Percentiles rank a stretch among this genome's conserved stretches.
Conservation (phyloP, 2,329 filamentous ascomycete genomes). For the Trichophaea hybrida region DNA sequence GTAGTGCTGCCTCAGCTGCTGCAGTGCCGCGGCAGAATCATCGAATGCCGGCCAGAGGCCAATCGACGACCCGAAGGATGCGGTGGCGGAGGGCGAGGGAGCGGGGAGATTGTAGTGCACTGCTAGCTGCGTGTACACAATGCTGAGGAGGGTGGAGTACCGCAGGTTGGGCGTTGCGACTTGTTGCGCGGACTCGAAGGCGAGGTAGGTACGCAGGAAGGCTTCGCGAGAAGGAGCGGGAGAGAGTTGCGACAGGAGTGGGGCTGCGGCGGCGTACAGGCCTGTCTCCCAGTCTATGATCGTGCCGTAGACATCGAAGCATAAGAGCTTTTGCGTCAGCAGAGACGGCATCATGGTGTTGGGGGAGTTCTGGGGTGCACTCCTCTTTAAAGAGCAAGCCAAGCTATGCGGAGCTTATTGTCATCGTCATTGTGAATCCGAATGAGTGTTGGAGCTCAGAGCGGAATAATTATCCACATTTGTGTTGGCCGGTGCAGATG, state of each 20-base stretch:
- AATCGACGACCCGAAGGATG: constrained; percentile 40
- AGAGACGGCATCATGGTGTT: not conserved
- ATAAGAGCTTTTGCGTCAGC: constrained; percentile 35
- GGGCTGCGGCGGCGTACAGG: constrained; percentile 41
- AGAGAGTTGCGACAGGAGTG: constrained; percentile 37
- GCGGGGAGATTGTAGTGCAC: constrained; percentile 32
- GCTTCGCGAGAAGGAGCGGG: constrained; percentile 32
- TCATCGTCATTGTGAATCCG: too few relatives aligned
- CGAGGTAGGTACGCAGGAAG: constrained; percentile 35
- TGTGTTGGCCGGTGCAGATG: too few relatives aligned
- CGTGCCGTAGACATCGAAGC: constrained; percentile 69
- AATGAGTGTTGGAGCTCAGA: too few relatives aligned
- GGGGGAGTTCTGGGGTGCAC: too few relatives aligned
- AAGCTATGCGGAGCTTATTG: too few relatives aligned
- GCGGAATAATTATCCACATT: too few relatives aligned
- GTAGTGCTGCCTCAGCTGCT: constrained; percentile 37
- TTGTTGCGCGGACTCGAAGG: constrained; percentile 40
- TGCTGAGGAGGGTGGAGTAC: constrained; percentile 46
- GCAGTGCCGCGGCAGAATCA: constrained; percentile 43
- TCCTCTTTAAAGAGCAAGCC: too few relatives aligned
- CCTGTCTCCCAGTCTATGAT: constrained; percentile 66
- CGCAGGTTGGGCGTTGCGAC: constrained; percentile 40
- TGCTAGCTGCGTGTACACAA: constrained; percentile 37
- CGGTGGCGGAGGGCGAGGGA: constrained; percentile 33
- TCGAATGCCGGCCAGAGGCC: constrained; percentile 43